phyloP scores from a whole-genome alignment of 129 eudicot species.

The Helichrysum umbraculigerum region DNA sequence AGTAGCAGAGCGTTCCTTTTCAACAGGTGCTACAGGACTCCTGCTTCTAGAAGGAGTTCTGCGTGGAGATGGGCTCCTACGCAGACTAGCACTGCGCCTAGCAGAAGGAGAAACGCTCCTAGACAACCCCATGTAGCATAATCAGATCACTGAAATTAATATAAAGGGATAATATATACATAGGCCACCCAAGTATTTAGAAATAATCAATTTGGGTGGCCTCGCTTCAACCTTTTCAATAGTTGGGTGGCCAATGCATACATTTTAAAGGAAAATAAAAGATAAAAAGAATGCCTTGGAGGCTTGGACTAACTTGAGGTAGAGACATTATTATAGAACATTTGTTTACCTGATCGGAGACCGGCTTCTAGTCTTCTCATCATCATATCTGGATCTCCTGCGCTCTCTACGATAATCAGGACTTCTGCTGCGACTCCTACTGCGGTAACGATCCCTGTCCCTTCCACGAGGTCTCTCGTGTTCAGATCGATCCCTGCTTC shows the following conservation, averaged over 20 bases:
- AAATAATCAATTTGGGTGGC: not conserved
- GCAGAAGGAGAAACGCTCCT: slow-evolving; percentile 63
- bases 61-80: slow-evolving; percentile 74
- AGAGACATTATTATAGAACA: not conserved
- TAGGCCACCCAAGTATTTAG: not conserved
- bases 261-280: not conserved
- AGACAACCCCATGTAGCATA: slow-evolving; percentile 7
- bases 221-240: not conserved
- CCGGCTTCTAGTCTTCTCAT: slow-evolving; percentile 70
- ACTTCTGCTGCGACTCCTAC: slow-evolving; percentile 76
- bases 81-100: slow-evolving; percentile 64
- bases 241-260: not conserved
- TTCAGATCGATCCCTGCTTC: slow-evolving; percentile 77
- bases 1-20: slow-evolving; percentile 57
- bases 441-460: slow-evolving; percentile 64
- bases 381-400: slow-evolving; percentile 77
- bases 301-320: too few relatives aligned
- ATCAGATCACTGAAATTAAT: slow-evolving; percentile 5
- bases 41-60: slow-evolving; percentile 56
- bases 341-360: slow-evolving; percentile 61
- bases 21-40: slow-evolving; percentile 53
- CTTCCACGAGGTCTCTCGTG: slow-evolving; percentile 63
- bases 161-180: not conserved
- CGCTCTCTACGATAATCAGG: slow-evolving; percentile 81
- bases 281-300: not conserved